Conservation (phyloP, 192 early-diverging fungal species). For the Podila clonocystis region DNA sequence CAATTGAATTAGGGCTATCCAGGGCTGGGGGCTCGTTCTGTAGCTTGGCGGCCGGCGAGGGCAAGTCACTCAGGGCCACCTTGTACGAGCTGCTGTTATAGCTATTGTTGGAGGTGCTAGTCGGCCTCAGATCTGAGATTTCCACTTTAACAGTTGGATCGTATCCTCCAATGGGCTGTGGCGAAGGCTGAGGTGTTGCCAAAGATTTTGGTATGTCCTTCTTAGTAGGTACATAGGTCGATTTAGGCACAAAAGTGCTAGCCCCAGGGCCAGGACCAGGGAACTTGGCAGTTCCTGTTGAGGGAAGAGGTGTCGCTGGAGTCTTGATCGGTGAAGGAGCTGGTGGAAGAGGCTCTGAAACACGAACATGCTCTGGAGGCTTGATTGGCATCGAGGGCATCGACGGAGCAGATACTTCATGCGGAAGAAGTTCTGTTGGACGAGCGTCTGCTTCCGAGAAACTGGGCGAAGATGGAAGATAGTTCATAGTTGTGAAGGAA, state of each 20-base stretch:
- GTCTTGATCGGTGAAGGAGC: background rate
- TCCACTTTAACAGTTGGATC: constrained; percentile 39
- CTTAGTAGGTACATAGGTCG: constrained; percentile 27
- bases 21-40: background rate
- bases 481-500: constrained; percentile 27
- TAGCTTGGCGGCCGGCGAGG: constrained; percentile 1
- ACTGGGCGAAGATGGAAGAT: constrained; percentile 33
- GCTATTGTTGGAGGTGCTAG: background rate
- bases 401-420: background rate
- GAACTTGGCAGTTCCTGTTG: background rate
- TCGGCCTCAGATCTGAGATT: constrained; percentile 18
- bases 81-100: constrained; percentile 12
- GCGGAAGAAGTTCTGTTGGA: constrained; percentile 4
- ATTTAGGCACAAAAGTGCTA: constrained; percentile 26
- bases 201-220: constrained; percentile 23
- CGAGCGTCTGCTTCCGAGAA: constrained; percentile 23
- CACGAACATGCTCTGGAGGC: background rate
- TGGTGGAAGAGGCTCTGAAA: background rate
- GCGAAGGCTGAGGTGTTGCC: constrained; percentile 1
- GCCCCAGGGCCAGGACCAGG: background rate
- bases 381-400: background rate
- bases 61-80: constrained; percentile 22
- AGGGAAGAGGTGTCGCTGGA: background rate
- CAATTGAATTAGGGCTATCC: constrained; percentile 35
- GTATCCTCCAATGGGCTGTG: background rate